Evolutionary conservation across 2,329 filamentous ascomycete genomes (phyloP), one percentile per base, ranked within the genome.

Genomic region (Stemphylium beticola): DNA sequence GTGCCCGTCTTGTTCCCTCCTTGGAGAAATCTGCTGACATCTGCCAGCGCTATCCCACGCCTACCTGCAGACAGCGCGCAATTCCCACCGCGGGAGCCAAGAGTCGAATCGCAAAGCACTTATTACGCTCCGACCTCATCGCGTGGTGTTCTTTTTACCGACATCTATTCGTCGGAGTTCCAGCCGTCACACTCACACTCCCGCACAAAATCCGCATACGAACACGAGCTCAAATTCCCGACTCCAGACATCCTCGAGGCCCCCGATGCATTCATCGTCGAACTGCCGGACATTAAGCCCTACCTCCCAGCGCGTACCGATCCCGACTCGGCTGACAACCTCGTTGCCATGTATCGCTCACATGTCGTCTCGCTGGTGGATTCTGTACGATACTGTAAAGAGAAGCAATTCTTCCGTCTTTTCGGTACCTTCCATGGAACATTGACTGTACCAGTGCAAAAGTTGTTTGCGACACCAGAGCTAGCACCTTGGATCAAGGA

Each of bases 401-500:
- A 97, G 75, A 96, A 96, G 78, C 93, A 92, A 6, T 96, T 99
- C 74, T 96, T 96, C 73, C 91, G 96, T 62, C 85, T 97, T 14
- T 96, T 96, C 73, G 93, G 90, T 5, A 95, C 93, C 1, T 98
- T 99, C 74, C 92, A 96, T 69, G 95, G 95, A 50, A 98, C 93
- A 2, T 84, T 99, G 67, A 99, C 95, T 0, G 96, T 97, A 76
- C 95, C 95, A 5, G 93, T 98, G 3, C 92, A 97, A 74, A 97
- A 96, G 75, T 79, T 99, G 2, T 89, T 99, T 67, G 87, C 87
- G 12, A 87, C 96, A 68, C 87, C 89, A 2, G 87, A 87, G 50
- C 80, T 98, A 50, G 91, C 92, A 2, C 84, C 89, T 1, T 99
- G 95, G 95, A 96, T 99, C 57, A 91, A 95, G 72, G 90, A 96